Base-by-base conservation (phyloP, 192 early-diverging fungal species). In the Coemansia sp. region DNA sequence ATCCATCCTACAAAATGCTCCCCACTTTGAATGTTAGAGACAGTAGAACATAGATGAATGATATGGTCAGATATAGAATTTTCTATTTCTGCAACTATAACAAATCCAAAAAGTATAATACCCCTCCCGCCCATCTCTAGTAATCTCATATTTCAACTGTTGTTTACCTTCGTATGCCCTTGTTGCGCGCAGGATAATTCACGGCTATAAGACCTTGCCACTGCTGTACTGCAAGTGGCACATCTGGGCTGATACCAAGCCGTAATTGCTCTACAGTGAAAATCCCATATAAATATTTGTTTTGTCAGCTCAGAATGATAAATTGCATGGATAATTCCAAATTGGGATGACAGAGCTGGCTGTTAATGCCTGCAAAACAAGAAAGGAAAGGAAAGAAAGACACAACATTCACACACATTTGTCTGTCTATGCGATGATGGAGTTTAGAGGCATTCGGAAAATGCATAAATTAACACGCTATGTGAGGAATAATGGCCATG, bases 141-240 rank as follows among this genome's bases (percentile, higher is more conserved):
- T 21, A 6, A 19, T 22, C 26, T 52, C 0, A 7, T 5, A 18
- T 12, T 47, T 41, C n/a, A 6, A 61, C 48, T 32, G 3, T 61
- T 9, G 5, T 55, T 62, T 89, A 85, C 75, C 92, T 84, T 45
- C 88, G 88, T 61, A 98, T 88, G 5, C 97, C 95, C 21, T 68
- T 70, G 40, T 85, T 87, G 15, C 92, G 84, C 2, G 97, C 97
- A 10, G 93, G 77, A 74, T 98, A 98, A 77, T 93, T 94, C 49
- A 94, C 90, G 4, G 93, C 94, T 59, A 95, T 87, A 21, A 97
- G 77, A 7, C 85, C 87, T 26, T 90, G 81, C 97, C 97, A 98
- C 77, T 98, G 97, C 74, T 93, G 94, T 12, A 95, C 93, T 13
- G 87, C 90, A 10, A 95, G 61, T n/a, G 95, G 94, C 10, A 81